Conservation (phyloP, 345 rosid species). For the Theobroma cacao region DNA sequence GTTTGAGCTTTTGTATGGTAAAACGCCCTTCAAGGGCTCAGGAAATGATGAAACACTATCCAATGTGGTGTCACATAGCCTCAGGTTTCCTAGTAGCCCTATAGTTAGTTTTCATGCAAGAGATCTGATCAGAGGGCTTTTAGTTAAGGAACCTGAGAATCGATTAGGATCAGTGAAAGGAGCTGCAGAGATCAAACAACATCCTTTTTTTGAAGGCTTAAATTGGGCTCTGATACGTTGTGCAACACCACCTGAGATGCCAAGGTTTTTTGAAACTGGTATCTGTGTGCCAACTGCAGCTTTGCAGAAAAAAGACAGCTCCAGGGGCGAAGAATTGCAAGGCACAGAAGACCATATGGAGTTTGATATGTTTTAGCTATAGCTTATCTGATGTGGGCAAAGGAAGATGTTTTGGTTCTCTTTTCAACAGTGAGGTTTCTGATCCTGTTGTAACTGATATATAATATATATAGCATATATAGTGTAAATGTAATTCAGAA, state of each 20-base stretch:
- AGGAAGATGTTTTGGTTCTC: background rate
- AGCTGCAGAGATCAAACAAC: slow-evolving; percentile 77
- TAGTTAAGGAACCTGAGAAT: slow-evolving; percentile 64
- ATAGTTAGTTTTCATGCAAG: slow-evolving; percentile 60
- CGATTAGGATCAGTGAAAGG: slow-evolving; percentile 66
- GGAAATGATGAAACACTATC: slow-evolving; percentile 66
- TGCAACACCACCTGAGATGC: slow-evolving; percentile 66
- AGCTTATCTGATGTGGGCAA: background rate
- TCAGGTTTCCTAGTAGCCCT: slow-evolving; percentile 58
- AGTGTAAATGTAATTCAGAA: slow-evolving; percentile 8
- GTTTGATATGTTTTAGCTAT: slow-evolving; percentile 59
- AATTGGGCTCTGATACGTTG: slow-evolving; percentile 84
- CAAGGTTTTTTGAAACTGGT: slow-evolving; percentile 29
- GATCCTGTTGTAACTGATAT: background rate
- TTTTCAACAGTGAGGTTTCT: background rate
- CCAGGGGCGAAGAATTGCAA: slow-evolving; percentile 31
- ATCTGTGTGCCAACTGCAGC: slow-evolving; percentile 3
- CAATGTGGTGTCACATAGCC: slow-evolving; percentile 60
- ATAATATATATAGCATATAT: background rate
- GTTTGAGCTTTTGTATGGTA: slow-evolving; percentile 66
- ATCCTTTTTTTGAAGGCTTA: slow-evolving; percentile 71
- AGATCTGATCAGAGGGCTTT: slow-evolving; percentile 63
- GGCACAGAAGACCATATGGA: slow-evolving; percentile 35
- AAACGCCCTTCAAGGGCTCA: slow-evolving; percentile 70
- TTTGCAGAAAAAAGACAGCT: slow-evolving; percentile 29